Percentiles rank a stretch among this genome's conserved stretches.
These are phyloP conservation scores for Picochlorum sp. DNA, from an alignment of 139 green algal species.

Conservation along the genomic window DNA sequence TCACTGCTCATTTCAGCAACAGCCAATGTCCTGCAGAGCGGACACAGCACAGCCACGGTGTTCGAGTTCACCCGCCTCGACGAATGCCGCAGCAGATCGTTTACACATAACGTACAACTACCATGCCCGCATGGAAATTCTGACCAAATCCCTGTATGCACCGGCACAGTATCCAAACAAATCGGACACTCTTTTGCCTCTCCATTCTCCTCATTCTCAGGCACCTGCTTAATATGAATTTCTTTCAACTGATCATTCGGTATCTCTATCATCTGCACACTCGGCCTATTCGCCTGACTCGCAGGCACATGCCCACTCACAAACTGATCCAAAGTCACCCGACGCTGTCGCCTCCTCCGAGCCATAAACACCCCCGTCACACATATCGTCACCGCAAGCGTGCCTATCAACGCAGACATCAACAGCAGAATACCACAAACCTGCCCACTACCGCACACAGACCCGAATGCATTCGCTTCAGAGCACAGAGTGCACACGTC, in stretches of 20 bases:
- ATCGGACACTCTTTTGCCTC: conserved; percentile 17
- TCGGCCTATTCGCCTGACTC: not conserved
- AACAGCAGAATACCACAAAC: conserved; percentile 8
- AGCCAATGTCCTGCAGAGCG: conserved; percentile 6
- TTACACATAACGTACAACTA: conserved; percentile 8
- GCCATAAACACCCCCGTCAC: not conserved
- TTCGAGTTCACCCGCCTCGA: conserved; percentile 3
- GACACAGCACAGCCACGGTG: not conserved
- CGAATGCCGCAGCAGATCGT: conserved; percentile 14
- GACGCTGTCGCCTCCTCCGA: not conserved
- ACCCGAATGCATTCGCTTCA: not conserved
- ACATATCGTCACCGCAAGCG: not conserved
- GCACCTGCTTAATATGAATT: not conserved
- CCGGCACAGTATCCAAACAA: conserved; percentile 10
- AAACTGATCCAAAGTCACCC: not conserved
- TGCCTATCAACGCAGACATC: conserved; percentile 8
- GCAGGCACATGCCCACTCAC: not conserved
- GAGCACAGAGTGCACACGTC: too few species aligned
- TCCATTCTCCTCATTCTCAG: not conserved
- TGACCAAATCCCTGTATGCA: conserved; percentile 3
- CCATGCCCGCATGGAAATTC: conserved; percentile 21
- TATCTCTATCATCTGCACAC: not conserved
- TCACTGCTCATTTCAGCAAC: conserved; percentile 1
- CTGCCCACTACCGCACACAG: conserved; percentile 3
- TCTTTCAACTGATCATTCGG: not conserved